A percentile compares a stretch with the other conserved stretches of the same genome.
phyloP scores from a whole-genome alignment of 208 protist genomes.

The Acanthamoeba divionensis region DNA sequence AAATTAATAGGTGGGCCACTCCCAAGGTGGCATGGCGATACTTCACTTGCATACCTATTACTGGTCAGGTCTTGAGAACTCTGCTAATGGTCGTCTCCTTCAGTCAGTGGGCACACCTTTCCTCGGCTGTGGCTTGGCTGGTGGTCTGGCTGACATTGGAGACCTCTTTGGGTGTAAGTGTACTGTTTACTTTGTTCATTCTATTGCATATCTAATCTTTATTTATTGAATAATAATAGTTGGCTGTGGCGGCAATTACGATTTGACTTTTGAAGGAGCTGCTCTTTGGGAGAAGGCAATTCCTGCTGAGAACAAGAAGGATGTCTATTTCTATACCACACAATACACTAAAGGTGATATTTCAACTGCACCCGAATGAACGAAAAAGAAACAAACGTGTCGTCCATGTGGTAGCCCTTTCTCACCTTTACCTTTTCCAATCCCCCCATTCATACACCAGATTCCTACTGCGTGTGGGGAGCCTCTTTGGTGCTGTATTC shows the following conservation, averaged over 20 bases:
- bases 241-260: constrained; percentile 43
- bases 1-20: constrained; percentile 61
- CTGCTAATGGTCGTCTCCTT: constrained; percentile 9
- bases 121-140: constrained; percentile 62
- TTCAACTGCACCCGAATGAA: not conserved
- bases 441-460: not conserved
- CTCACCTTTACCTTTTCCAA: not conserved
- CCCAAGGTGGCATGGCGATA: constrained; percentile 67
- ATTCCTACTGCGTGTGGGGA: constrained; percentile 24
- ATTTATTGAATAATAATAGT: not conserved
- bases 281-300: constrained; percentile 57
- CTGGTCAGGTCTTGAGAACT: constrained; percentile 55
- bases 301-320: not conserved
- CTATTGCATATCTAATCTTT: not conserved
- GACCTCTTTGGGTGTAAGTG: not conserved
- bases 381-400: too few relatives aligned
- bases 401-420: too few relatives aligned
- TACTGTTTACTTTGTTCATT: not conserved
- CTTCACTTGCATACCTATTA: constrained; percentile 67
- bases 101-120: constrained; percentile 74
- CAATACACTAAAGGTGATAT: constrained; percentile 57
- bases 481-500: constrained; percentile 41
- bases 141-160: constrained; percentile 57
- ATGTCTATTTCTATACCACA: constrained; percentile 68
- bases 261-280: constrained; percentile 69